A percentile compares a stretch with the other conserved stretches of the same genome.
Conservation (phyloP, 2,329 filamentous ascomycete genomes). For the Pyricularia sp. region DNA sequence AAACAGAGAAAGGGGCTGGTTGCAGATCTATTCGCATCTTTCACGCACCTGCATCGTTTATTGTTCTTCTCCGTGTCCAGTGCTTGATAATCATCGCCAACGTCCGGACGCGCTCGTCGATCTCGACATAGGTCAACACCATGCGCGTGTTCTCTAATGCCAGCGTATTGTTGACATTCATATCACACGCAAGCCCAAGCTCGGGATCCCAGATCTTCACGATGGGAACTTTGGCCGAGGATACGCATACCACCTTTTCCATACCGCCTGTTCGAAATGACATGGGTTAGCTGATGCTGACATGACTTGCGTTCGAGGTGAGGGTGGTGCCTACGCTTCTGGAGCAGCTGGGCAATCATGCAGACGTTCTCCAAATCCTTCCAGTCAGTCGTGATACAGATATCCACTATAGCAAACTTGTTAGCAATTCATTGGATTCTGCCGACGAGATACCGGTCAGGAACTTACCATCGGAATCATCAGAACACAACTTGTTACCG, state of each 20-base stretch:
- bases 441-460: not conserved
- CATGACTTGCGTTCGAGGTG: not conserved
- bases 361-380: slow-evolving; percentile 83
- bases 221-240: slow-evolving; percentile 90
- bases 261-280: slow-evolving; percentile 56
- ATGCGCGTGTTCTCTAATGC: slow-evolving; percentile 94
- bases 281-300: not conserved
- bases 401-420: slow-evolving; percentile 54
- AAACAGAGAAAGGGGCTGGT: not conserved
- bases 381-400: slow-evolving; percentile 89
- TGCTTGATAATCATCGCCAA: slow-evolving; percentile 96
- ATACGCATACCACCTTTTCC: slow-evolving; percentile 91
- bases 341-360: slow-evolving; percentile 73
- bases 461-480: slow-evolving; percentile 80
- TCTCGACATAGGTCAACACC: slow-evolving; percentile 93
- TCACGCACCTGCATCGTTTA: slow-evolving; percentile 78
- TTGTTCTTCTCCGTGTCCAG: slow-evolving; percentile 83
- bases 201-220: slow-evolving; percentile 98
- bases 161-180: slow-evolving; percentile 97
- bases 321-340: slow-evolving; percentile 52
- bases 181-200: slow-evolving; percentile 77
- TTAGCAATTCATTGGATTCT: not conserved
- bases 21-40: not conserved
- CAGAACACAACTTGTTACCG: slow-evolving; percentile 85
- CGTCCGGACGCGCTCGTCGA: slow-evolving; percentile 79